A percentile compares a stretch with the other conserved stretches of the same genome.
phyloP scores from a whole-genome alignment of 805 yeast species.

The Monosporozyma aerobia region DNA sequence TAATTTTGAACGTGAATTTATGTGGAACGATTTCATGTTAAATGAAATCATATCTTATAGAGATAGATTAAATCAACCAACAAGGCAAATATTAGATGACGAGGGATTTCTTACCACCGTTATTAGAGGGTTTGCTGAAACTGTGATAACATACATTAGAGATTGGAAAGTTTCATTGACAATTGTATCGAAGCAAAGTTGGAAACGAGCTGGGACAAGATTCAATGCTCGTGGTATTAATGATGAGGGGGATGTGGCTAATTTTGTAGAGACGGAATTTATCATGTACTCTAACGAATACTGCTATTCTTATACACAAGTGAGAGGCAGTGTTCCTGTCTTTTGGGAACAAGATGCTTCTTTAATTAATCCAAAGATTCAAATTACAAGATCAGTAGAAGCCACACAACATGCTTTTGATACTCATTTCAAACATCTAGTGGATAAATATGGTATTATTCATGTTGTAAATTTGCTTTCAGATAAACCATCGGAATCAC shows the following conservation, averaged over 20 bases:
- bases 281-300: constrained; percentile 47
- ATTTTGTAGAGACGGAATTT: constrained; percentile 88
- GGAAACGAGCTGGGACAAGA: constrained; percentile 95
- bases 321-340: constrained; percentile 89
- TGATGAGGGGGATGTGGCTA: constrained; percentile 91
- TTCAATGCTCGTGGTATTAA: constrained; percentile 91
- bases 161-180: constrained; percentile 45
- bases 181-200: constrained; percentile 83
- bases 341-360: constrained; percentile 98
- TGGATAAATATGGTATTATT: constrained; percentile 72
- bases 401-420: constrained; percentile 89
- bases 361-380: constrained; percentile 77
- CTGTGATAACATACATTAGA: constrained; percentile 38
- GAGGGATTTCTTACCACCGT: constrained; percentile 83
- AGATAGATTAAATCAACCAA: constrained; percentile 50
- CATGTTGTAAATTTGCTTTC: constrained; percentile 80
- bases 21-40: constrained; percentile 96
- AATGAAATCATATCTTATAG: constrained; percentile 68
- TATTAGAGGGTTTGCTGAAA: constrained; percentile 90
- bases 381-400: constrained; percentile 75
- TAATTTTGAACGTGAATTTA: constrained; percentile 69
- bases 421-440: constrained; percentile 63
- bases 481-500: constrained; percentile 66
- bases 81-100: constrained; percentile 53
- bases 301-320: constrained; percentile 71